Percentiles rank a stretch among this genome's conserved stretches.
Conservation (phyloP, 139 green algal genomes). For the Edaphochlamys debaryana region DNA sequence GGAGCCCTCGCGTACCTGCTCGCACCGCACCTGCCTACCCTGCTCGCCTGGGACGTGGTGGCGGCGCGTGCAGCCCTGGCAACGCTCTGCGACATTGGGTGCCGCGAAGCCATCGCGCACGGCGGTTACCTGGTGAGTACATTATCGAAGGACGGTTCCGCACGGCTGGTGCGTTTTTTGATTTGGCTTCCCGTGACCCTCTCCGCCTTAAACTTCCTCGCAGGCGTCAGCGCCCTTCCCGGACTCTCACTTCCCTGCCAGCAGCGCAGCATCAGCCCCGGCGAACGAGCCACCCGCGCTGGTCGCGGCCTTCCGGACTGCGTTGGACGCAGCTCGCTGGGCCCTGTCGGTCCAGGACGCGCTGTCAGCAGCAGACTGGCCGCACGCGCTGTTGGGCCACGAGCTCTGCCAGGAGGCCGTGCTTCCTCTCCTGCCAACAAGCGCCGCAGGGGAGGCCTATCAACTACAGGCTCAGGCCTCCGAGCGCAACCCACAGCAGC, state of each 20-base stretch:
- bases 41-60: background rate
- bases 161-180: no score
- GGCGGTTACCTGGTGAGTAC: constrained; percentile 11
- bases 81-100: background rate
- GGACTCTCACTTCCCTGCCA: background rate
- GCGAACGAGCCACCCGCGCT: background rate
- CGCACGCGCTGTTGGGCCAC: background rate
- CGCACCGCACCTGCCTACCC: background rate
- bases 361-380: background rate
- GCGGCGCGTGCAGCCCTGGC: background rate
- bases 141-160: background rate
- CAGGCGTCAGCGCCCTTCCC: background rate
- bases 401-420: background rate
- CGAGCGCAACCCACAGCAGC: no score
- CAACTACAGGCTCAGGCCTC: no score
- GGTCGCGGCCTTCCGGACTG: background rate
- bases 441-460: no score
- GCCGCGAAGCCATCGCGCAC: constrained; percentile 26
- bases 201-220: no score
- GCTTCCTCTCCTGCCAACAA: background rate
- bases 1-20: background rate
- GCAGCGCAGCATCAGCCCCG: background rate
- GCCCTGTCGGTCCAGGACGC: background rate
- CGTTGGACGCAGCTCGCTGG: background rate
- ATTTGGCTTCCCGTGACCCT: no score